A percentile compares a stretch with the other conserved stretches of the same genome.
Conservation (phyloP, 208 protist species). For the Balamuthia mandrillaris region DNA sequence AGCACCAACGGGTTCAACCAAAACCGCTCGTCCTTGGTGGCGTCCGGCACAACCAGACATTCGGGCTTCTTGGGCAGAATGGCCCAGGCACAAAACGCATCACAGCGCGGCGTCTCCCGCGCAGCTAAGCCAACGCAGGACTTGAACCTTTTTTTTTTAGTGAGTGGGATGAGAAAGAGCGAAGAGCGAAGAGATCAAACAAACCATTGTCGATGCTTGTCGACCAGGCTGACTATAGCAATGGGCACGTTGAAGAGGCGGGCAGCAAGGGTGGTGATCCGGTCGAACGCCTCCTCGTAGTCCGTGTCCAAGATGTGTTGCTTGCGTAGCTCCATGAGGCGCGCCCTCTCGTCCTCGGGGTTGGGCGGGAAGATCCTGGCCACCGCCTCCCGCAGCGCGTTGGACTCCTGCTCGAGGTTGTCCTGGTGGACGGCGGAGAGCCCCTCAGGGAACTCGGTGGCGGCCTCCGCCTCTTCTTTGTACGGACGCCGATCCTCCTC, state of each 20-base stretch:
- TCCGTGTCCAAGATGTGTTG: too few species aligned
- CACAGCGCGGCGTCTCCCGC: not conserved
- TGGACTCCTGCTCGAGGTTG: too few species aligned
- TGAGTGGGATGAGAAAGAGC: not conserved
- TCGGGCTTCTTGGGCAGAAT: not conserved
- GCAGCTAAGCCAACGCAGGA: not conserved
- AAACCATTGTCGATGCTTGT: not conserved
- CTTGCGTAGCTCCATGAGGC: too few species aligned
- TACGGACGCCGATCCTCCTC: too few species aligned
- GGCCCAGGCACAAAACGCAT: not conserved
- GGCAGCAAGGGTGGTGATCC: not conserved
- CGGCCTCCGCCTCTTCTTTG: too few species aligned
- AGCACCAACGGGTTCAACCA: not conserved
- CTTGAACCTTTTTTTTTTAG: too few species aligned
- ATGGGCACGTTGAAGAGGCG: not conserved
- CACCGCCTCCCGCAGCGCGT: too few species aligned
- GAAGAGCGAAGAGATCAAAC: not conserved
- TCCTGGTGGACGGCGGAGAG: too few species aligned
- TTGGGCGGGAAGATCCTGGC: too few species aligned
- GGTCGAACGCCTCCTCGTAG: not conserved
- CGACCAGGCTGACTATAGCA: not conserved
- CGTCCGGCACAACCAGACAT: not conserved
- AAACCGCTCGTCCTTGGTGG: not conserved
- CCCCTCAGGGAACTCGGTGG: too few species aligned
- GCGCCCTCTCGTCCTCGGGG: too few species aligned